phyloP scores from a whole-genome alignment of 208 protist genomes.

The Crithidia thermophila region DNA sequence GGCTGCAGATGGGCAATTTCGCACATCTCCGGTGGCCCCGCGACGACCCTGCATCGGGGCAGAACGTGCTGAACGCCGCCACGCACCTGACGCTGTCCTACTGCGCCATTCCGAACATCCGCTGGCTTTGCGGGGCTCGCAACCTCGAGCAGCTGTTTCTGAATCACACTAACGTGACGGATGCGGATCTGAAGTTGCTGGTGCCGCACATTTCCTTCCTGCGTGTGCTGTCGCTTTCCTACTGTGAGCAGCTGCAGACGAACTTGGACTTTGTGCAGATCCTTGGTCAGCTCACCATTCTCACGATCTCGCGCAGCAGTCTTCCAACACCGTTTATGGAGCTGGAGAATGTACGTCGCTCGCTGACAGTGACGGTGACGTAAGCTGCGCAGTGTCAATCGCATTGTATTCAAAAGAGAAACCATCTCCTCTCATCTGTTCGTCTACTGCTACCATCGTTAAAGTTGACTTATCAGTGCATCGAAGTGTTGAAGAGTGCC shows the following conservation, averaged over 20 bases:
- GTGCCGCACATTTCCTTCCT: constrained; percentile 27
- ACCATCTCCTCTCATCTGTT: not conserved
- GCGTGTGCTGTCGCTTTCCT: constrained; percentile 31
- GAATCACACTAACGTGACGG: constrained; percentile 47
- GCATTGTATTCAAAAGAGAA: no score
- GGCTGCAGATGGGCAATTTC: constrained; percentile 17
- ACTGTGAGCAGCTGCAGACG: constrained; percentile 40
- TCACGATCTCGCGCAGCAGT: constrained; percentile 32
- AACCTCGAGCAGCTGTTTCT: constrained; percentile 40
- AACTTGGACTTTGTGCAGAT: constrained; percentile 39
- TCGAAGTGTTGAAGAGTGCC: no score
- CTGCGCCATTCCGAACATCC: constrained; percentile 23
- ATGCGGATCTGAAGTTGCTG: constrained; percentile 28
- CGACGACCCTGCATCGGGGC: constrained; percentile 13
- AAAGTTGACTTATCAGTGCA: no score
- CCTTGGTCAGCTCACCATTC: constrained; percentile 23
- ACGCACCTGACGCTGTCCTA: constrained; percentile 34
- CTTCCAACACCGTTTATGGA: not conserved
- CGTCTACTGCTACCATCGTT: no score
- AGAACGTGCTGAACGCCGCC: constrained; percentile 4
- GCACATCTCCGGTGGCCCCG: constrained; percentile 28
- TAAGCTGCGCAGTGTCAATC: no score
- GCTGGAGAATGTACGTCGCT: constrained; percentile 3
- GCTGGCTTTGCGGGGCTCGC: constrained; percentile 41
- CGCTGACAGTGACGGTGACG: constrained; percentile 15